Base-by-base conservation (phyloP, 2,329 filamentous ascomycete genomes). In the Beauveria caledonica region DNA sequence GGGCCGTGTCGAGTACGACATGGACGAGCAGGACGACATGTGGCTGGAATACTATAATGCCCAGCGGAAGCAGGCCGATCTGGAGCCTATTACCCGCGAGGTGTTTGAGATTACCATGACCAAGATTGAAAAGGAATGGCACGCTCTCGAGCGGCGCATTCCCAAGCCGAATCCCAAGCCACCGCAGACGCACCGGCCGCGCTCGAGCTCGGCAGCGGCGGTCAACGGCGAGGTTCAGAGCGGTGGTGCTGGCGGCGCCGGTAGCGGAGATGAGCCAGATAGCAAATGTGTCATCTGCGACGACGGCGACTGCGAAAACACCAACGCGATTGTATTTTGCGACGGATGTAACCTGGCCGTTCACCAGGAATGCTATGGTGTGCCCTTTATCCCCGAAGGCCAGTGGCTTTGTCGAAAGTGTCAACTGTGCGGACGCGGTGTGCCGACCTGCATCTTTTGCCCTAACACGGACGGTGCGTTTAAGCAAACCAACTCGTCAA, bases 231-330 rank as follows among this genome's bases (percentile, higher is more conserved):
- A 97, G 75, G 87, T 89, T 49, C 85, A 88, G 64, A 68, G 66
- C 4, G 91, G 91, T 21, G 52, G 52, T 29, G 48, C 36, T 8
- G 56, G 46, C 48, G 56, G 48, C 21, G 56, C 19, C 39, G 56
- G 33, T 23, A 27, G 46, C 56, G 56, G 56, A 44, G 94, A 97
- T 74, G 93, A 97, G 73, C 92, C 94, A 67, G 94, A 99, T 73
- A 96, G 89, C 67, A 97, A 96, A 73, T 99, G 94, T 71, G 92
- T 91, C 23, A 95, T 99, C 61, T 99, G 94, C 71, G 94, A 99
- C 70, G 94, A 99, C 69, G 94, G 94, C n/a, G 94, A 99, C 70
- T 99, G 94, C 70, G 94, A 99, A 75, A 99, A 99, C 73, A 95
- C 94, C 23, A 99, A 99, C 70, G 94, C 94, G 1, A 99, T 99